Evolutionary conservation across 2,329 filamentous ascomycete genomes (phyloP).

Genomic region (Phyllosticta paracitricarpa): DNA sequence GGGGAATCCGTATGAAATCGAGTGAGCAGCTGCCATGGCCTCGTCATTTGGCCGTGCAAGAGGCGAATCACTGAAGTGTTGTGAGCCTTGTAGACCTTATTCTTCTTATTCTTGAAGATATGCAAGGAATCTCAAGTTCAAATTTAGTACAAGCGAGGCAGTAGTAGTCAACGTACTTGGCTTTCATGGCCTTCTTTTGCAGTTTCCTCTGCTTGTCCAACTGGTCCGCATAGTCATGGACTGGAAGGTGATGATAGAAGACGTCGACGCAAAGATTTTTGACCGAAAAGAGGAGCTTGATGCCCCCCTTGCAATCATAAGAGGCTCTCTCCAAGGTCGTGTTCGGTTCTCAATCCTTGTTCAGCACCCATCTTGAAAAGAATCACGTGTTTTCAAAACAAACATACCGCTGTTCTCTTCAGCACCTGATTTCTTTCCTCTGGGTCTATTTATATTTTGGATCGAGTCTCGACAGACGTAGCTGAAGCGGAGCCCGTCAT

Average conservation of each 20-base stretch:
- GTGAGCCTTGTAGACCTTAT: not conserved
- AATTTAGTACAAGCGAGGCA: not conserved
- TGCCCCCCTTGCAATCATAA: not conserved
- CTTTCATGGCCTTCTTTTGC: not conserved
- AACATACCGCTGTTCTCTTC: not conserved
- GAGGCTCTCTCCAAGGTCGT: not conserved
- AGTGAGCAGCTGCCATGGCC: not conserved
- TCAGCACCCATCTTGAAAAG: not conserved
- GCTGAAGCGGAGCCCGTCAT: constrained; percentile 22
- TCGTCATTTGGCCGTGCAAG: not conserved
- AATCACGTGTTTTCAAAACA: not conserved
- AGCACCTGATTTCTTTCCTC: constrained; percentile 13
- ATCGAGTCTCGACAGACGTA: constrained; percentile 26
- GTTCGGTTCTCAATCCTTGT: not conserved
- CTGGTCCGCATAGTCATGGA: not conserved
- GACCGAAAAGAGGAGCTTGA: not conserved
- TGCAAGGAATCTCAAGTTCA: too few species aligned
- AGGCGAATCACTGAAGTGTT: not conserved
- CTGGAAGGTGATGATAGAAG: constrained; percentile 1
- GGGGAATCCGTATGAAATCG: not conserved
- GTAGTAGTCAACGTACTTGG: not conserved
- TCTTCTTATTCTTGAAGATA: not conserved
- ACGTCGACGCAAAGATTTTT: not conserved
- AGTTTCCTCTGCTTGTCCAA: not conserved
- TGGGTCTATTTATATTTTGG: constrained; percentile 21